Evolutionary conservation across 371 early-diverging fungal genomes (phyloP).

Genomic region (Zopfochytrium polystomum): DNA sequence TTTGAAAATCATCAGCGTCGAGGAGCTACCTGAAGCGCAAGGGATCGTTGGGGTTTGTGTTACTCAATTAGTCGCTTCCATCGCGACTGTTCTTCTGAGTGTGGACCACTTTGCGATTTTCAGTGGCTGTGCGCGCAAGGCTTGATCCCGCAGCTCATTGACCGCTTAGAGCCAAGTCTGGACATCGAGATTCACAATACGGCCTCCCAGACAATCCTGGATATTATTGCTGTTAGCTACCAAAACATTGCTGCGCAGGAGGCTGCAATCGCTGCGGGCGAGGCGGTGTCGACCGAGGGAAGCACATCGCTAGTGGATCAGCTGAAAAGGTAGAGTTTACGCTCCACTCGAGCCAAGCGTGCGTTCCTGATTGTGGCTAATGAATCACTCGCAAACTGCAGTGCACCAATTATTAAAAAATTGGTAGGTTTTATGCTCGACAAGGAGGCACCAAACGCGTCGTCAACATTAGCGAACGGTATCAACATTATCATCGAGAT

Average conservation of each 20-base stretch:
- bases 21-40: slow-evolving; percentile 74
- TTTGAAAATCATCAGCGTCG: too few relatives aligned
- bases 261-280: slow-evolving; percentile 61
- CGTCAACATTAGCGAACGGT: slow-evolving; percentile 83
- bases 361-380: too few relatives aligned
- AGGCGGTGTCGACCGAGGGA: too few relatives aligned
- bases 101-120: slow-evolving; percentile 16
- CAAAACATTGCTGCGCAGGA: slow-evolving; percentile 36
- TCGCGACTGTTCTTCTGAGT: slow-evolving; percentile 1
- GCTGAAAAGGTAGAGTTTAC: slow-evolving; percentile 69
- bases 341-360: too few relatives aligned
- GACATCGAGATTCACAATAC: slow-evolving; percentile 68
- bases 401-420: slow-evolving; percentile 51
- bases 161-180: slow-evolving; percentile 70
- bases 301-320: slow-evolving; percentile 66
- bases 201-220: too few relatives aligned
- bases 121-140: slow-evolving; percentile 82
- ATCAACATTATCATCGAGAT: slow-evolving; percentile 93
- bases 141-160: slow-evolving; percentile 70
- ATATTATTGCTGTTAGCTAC: slow-evolving; percentile 75
- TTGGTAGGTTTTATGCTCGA: slow-evolving; percentile 87
- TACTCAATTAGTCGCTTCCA: not conserved
- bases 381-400: not conserved
- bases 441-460: slow-evolving; percentile 65
- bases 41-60: slow-evolving; percentile 66